Base-by-base conservation (phyloP, 495 filamentous ascomycete species). In the Pyrenula aspistea region DNA sequence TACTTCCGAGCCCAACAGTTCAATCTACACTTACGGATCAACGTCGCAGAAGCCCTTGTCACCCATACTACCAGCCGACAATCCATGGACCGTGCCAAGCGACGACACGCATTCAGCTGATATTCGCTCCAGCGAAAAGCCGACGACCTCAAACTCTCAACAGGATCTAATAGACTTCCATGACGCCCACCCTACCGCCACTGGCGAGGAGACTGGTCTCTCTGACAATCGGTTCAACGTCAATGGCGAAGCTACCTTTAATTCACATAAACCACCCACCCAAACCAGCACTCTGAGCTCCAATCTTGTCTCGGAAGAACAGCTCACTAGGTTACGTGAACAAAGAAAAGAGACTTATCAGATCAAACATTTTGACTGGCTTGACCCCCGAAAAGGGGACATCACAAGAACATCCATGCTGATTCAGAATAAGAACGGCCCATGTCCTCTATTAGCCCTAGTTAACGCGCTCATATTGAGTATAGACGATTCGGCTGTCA, bases 371-470 rank as follows among this genome's bases (percentile, higher is more conserved):
- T 73, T 87, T 25, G 79, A 79, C 55, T 88, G 85, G 83, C 69
- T 61, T 24, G 75, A 79, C 60, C 64, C 61, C 19, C 65, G 63
- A 0, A 52, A 24, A 21, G 71, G 69, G 11, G 58, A 61, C 20
- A 64, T 82, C 25, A 69, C 79, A 11, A 70, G 74, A 24, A 86
- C 90, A 1, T 91, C 93, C 1, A 86, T 96, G 36, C 74, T 98
- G 22, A 82, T 92, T 2, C 92, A 98, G 63, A 96, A 95, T 58
- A 81, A 83, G 51, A 96, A 98, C 65, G 92, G 92, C 1, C 93
- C 93, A 12, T 98, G 93, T 64, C 93, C 93, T 8, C 73, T 97
- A 4, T 82, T 98, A 21, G 93, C 93, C 2, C 79, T 98, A 1
- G 91, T 98, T 54, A 98, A 98, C 66, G 91, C 91, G 0, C 75